phyloP scores from a whole-genome alignment of 2,329 filamentous ascomycete species.

The Diaporthe batatas region DNA sequence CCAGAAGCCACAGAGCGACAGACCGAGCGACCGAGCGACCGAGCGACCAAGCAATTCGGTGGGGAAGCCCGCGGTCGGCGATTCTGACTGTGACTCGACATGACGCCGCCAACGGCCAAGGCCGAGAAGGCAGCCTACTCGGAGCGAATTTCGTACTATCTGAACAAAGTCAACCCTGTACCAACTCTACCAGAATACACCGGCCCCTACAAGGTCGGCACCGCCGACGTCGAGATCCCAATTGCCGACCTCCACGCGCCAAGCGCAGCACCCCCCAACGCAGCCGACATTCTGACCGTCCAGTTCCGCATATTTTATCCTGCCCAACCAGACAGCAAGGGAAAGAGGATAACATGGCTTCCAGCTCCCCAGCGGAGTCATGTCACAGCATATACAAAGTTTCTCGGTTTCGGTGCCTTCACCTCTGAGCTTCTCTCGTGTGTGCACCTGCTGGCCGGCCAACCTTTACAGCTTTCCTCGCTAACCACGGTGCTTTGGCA shows the following conservation, averaged over 20 bases:
- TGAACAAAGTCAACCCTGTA: conserved; percentile 74
- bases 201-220: conserved; percentile 83
- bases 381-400: conserved; percentile 80
- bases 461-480: background rate
- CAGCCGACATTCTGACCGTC: conserved; percentile 75
- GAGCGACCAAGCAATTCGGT: too few relatives aligned
- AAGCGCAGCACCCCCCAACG: conserved; percentile 64
- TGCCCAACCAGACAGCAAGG: conserved; percentile 64
- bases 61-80: background rate
- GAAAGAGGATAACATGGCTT: conserved; percentile 79
- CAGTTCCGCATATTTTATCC: conserved; percentile 89
- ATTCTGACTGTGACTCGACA: background rate
- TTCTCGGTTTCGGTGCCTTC: conserved; percentile 74
- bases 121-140: conserved; percentile 40
- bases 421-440: conserved; percentile 72
- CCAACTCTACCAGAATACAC: conserved; percentile 81
- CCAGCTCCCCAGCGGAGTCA: conserved; percentile 81
- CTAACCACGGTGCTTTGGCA: conserved; percentile 48
- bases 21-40: too few relatives aligned
- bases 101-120: conserved; percentile 35
- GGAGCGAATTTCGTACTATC: conserved; percentile 59
- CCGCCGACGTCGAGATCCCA: conserved; percentile 84
- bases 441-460: conserved; percentile 47
- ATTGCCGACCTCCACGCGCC: conserved; percentile 70
- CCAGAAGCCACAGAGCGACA: too few relatives aligned